Base-by-base conservation (phyloP, 2,329 filamentous ascomycete species). In the Lasiodiplodia sp. region DNA sequence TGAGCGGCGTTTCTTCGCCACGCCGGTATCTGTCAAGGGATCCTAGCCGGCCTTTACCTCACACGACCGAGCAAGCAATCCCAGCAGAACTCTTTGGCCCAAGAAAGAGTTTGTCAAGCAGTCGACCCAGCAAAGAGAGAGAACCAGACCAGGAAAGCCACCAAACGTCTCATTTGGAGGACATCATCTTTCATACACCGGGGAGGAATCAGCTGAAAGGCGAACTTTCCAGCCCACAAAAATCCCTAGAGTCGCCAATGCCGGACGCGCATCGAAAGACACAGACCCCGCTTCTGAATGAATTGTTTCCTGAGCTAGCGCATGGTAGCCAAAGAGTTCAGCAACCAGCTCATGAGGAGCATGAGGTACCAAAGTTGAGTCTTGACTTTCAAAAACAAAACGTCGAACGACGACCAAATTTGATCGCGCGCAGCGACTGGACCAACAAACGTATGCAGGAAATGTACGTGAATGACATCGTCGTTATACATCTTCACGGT, bases 401-500 rank as follows among this genome's bases (percentile, higher is more conserved):
- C 4, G 3, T 12, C 16, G n/a, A 38, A n/a, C 31, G 31, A n/a
- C 60, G 60, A 25, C 23, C 44, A 25, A 12, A 18, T 8, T 10
- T 52, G 6, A 8, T 52, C 3, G n/a, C 11, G 23, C 51, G 60
- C 11, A 28, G 25, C 11, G 25, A 58, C 2, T 60, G 34, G n/a
- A 60, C 38, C 53, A 16, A 28, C 21, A n/a, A 14, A 21, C 14
- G 51, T 31, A 67, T 60, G 40, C 38, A 67, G 25, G 28, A 12
- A 18, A 14, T n/a, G 12, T 58, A 28, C 23, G 25, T n/a, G 31
- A 38, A 67, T 8, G 16, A 52, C 4, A 16, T 52, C 70, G 73
- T 52, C 69, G 74, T 47, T 67, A 71, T 31, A 73, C 75, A 25
- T 51, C 71, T 34, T 53, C 76, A 53, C 64, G 71, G 34, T 64